Evolutionary conservation across 2,329 filamentous ascomycete species (phyloP), one percentile per base, ranked within the genome.

Genomic region (Fusarium sp.): DNA sequence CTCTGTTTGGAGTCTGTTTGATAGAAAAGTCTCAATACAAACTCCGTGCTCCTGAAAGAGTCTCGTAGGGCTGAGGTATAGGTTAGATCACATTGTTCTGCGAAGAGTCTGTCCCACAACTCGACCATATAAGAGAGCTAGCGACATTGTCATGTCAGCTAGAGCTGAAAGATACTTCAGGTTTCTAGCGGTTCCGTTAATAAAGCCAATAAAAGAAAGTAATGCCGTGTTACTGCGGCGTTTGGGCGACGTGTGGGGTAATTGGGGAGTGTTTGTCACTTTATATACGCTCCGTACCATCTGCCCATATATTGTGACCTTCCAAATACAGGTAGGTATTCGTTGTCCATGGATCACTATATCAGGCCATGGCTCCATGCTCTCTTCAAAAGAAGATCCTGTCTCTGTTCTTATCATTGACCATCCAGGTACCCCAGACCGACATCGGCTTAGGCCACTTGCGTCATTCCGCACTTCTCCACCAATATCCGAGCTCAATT

Each of bases 381-480:
- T 20, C 2, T 52, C 23, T 52, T 14, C 48, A 40, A 52, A 40
- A 48, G 17, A 48, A 26, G 3, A 46, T 38, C 17, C n/a, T 58
- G 10, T 40, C 32, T 57, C 3, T 26, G 15, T 17, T 33, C 44
- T 50, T 63, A 44, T 59, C 37, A 37, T 56, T 26, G 12, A 11
- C 58, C 40, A 63, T 70, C 62, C 57, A 64, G 58, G 68, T 60
- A 58, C 32, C 27, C 9, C n/a, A 30, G 49, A 26, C 69, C 69
- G 69, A 72, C 56, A 70, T 73, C 69, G 69, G 69, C 40, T 20
- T 20, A 26, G 20, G 65, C 56, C 56, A 57, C 53, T 46, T 60
- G 60, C 65, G 69, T 71, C 69, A 71, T 70, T 52, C 55, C 44
- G 60, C 40, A 13, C 40, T 64, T 45, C 69, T 71, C 52, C 64